Evolutionary conservation across 345 rosid species (phyloP).

Genomic region (Ceriops zippeliana): DNA sequence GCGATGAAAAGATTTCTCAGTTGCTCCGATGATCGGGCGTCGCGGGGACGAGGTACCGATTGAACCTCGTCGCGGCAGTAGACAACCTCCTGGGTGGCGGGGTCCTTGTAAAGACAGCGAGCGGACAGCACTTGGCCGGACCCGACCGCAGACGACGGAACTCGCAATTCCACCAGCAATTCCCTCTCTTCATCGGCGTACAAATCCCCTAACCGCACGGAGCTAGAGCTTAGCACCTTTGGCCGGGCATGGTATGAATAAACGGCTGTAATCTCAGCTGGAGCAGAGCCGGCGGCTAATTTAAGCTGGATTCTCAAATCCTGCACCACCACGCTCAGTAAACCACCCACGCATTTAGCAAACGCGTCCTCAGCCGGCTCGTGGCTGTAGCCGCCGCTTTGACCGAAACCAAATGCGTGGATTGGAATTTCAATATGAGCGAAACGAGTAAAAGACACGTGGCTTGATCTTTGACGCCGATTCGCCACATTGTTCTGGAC

Average conservation of each 20-base stretch:
- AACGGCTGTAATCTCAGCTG: slow-evolving; percentile 25
- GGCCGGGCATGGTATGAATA: slow-evolving; percentile 21
- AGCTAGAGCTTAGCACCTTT: slow-evolving; percentile 15
- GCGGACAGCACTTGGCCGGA: slow-evolving; percentile 31
- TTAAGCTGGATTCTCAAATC: slow-evolving; percentile 30
- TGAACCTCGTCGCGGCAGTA: slow-evolving; percentile 29
- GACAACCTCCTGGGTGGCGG: slow-evolving; percentile 28
- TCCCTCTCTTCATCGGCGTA: slow-evolving; percentile 34
- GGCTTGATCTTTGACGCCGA: slow-evolving; percentile 12
- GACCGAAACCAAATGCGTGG: slow-evolving; percentile 26
- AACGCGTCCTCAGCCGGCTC: slow-evolving; percentile 57
- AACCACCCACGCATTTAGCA: slow-evolving; percentile 42
- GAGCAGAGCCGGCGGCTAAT: slow-evolving; percentile 27
- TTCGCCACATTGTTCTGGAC: slow-evolving; percentile 22
- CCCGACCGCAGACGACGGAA: slow-evolving; percentile 21
- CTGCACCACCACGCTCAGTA: slow-evolving; percentile 29
- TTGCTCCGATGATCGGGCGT: slow-evolving; percentile 20
- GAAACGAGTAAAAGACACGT: slow-evolving; percentile 23
- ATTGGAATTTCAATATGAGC: slow-evolving; percentile 33
- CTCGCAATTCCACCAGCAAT: slow-evolving; percentile 26
- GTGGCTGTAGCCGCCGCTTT: slow-evolving; percentile 24
- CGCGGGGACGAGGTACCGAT: slow-evolving; percentile 26
- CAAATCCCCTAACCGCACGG: slow-evolving; percentile 26
- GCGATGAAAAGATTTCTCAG: slow-evolving; percentile 18
- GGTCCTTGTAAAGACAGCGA: slow-evolving; percentile 30